A percentile compares a stretch with the other conserved stretches of the same genome.
phyloP scores from a whole-genome alignment of 257 asterid genomes.

The Solanum arcanum region DNA sequence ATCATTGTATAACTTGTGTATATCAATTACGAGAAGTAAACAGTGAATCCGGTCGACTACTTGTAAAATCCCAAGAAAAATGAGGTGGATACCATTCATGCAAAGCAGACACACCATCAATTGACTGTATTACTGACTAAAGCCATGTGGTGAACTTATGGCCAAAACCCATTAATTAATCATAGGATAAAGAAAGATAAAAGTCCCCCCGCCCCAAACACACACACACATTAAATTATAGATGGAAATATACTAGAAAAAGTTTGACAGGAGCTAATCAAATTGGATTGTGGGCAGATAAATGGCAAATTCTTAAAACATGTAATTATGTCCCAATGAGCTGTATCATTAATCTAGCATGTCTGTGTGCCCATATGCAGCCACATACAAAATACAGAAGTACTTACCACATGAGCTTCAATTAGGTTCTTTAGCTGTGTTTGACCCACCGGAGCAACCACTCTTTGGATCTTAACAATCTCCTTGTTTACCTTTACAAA shows the following conservation, averaged over 20 bases:
- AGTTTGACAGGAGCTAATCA: not conserved
- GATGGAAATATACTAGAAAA: not conserved
- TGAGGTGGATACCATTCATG: not conserved
- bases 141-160: not conserved
- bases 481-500: constrained; percentile 80
- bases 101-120: not conserved
- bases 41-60: not conserved
- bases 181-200: not conserved
- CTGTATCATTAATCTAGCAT: not conserved
- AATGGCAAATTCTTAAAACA: not conserved
- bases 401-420: constrained; percentile 89
- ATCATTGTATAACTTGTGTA: not conserved
- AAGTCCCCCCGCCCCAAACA: not conserved
- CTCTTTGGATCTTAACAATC: constrained; percentile 97
- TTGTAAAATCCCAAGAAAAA: not conserved
- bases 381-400: not conserved
- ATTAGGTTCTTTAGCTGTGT: constrained; percentile 91
- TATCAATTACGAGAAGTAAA: not conserved
- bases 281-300: not conserved
- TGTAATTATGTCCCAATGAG: not conserved
- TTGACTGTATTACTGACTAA: not conserved
- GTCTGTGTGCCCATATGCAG: not conserved
- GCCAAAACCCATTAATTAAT: not conserved
- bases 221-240: not conserved
- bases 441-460: constrained; percentile 90